phyloP scores from a whole-genome alignment of 768 basidiomycete genomes.

The Psilocybe tampanensis region DNA sequence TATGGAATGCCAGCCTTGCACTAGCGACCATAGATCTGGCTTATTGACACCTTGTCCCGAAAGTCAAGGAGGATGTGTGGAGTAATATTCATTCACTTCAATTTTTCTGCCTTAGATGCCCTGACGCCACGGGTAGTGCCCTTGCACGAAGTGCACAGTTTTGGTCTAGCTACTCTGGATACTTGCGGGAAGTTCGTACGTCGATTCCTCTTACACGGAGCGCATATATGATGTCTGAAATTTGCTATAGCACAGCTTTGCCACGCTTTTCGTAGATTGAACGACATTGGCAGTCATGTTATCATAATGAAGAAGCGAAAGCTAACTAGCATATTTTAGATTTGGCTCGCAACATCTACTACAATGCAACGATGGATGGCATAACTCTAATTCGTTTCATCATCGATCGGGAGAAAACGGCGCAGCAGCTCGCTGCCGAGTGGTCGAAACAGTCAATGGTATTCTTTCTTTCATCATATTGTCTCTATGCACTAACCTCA shows the following conservation, averaged over 20 bases:
- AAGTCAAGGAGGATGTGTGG: conserved; percentile 41
- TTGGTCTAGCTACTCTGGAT: conserved; percentile 87
- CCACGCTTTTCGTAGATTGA: conserved; percentile 72
- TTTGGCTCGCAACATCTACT: conserved; percentile 64
- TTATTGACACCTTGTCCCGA: conserved; percentile 4
- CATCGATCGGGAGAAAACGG: conserved; percentile 41
- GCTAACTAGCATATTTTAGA: conserved; percentile 9
- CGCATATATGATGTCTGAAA: conserved; percentile 16
- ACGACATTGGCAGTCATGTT: conserved; percentile 62
- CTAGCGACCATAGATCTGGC: conserved; percentile 13
- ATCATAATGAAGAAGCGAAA: background rate
- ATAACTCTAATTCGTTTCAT: conserved; percentile 50
- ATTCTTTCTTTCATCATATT: background rate
- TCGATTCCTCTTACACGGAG: conserved; percentile 18
- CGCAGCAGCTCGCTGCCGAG: conserved; percentile 19
- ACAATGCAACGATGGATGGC: conserved; percentile 64
- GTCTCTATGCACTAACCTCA: background rate
- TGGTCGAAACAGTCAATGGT: conserved; percentile 11
- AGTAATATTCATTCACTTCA: conserved; percentile 22
- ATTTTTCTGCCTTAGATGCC: background rate
- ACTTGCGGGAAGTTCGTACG: conserved; percentile 77
- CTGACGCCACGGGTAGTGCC: conserved; percentile 46
- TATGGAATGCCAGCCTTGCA: conserved; percentile 58
- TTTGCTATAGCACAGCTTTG: conserved; percentile 65
- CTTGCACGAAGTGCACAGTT: conserved; percentile 78